These are phyloP conservation scores for Hyaloscypha bicolor DNA, from an alignment of 495 filamentous ascomycete genomes.

Conservation along the genomic window DNA sequence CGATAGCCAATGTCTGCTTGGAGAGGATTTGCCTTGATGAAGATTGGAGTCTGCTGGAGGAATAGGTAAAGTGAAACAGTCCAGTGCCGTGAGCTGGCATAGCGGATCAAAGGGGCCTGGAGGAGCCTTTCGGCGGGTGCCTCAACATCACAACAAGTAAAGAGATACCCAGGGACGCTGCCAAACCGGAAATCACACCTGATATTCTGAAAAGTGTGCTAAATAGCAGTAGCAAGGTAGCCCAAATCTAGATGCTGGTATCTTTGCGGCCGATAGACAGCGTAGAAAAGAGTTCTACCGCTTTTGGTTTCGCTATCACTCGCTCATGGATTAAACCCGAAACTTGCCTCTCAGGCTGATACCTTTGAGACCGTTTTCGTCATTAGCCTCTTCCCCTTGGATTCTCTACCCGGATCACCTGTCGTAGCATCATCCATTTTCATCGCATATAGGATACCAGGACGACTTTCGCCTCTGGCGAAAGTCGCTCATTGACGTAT, in stretches of 20 bases:
- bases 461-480: constrained; percentile 55
- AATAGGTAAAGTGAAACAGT: too few relatives aligned
- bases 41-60: too few relatives aligned
- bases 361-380: too few relatives aligned
- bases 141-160: too few relatives aligned
- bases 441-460: constrained; percentile 58
- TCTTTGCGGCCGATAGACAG: not conserved
- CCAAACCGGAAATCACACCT: not conserved
- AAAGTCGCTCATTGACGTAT: constrained; percentile 61
- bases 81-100: too few relatives aligned
- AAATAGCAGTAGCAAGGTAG: not conserved
- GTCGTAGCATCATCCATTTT: not conserved
- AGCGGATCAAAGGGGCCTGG: too few relatives aligned
- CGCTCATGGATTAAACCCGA: not conserved
- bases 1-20: too few relatives aligned
- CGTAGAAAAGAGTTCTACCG: not conserved
- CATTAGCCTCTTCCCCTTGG: not conserved
- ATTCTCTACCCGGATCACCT: not conserved
- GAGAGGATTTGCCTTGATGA: too few relatives aligned
- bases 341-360: not conserved
- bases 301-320: not conserved
- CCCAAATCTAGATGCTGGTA: not conserved
- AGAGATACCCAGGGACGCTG: too few relatives aligned
- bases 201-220: not conserved
- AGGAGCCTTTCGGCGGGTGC: too few relatives aligned